Base-by-base conservation (phyloP, 2,329 filamentous ascomycete genomes). In the Alternaria sp. region DNA sequence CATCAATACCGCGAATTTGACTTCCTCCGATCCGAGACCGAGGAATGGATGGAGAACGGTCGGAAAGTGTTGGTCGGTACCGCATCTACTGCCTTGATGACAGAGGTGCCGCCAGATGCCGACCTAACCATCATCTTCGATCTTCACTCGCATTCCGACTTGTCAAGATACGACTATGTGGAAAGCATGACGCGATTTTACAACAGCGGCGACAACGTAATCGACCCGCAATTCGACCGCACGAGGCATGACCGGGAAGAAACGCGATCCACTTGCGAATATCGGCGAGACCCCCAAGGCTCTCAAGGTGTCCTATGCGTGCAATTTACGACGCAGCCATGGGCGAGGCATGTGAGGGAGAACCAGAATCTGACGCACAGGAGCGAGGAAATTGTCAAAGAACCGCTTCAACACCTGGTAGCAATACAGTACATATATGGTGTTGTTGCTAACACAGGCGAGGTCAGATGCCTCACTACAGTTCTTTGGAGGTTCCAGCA, bases 371-470 rank as follows among this genome's bases (percentile, higher is more conserved):
- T 67, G 18, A 64, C 71, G 26, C 68, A 67, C 20, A 66, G 65
- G 53, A 65, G 70, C 28, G 71, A 73, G 49, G 69, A 73, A 11
- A 56, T 64, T 15, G 79, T 82, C 2, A 67, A 72, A 3, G 67
- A 72, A 4, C 71, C 72, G 4, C 66, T 84, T 11, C 70, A 75
- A 30, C 67, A 75, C 5, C 75, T 84, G 45, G 82, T 77, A 1
- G 82, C 81, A 5, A 75, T 79, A 5, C 82, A 84, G 60, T 82
- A 84, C 53, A 72, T 84, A 26, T 79, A 78, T 33, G 79, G 80
- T 12, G 68, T 74, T 9, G 65, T 72, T 6, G 72, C 74, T 6
- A 67, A 71, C 21, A 71, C 69, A 1, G 66, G 72, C 11, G 65
- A 71, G 21, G 57, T 65, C 8, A 68, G 74, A 28, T 72, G 77